Evolutionary conservation across 768 basidiomycete species (phyloP), one percentile per base, ranked within the genome.

Genomic region (Pholiota conissans): DNA sequence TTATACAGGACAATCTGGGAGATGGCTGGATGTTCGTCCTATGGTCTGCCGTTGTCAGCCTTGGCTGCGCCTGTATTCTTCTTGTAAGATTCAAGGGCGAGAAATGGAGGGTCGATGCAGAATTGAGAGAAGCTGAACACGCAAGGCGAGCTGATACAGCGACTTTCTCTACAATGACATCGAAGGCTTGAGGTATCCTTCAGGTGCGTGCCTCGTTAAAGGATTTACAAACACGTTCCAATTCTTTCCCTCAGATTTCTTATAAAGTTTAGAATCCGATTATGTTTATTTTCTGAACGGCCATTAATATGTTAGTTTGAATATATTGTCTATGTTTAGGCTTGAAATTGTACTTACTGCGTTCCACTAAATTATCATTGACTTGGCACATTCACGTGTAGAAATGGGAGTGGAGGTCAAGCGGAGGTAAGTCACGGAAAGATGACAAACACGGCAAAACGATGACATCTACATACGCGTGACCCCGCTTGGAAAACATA

Each of bases 21-120:
- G 92, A 94, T 64, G 92, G 80, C 16, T 80, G 91, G 68, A 74
- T 89, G 56, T 94, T 92, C 67, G 87, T 89, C 0, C 76, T 91
- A 2, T 89, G 77, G 74, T 72, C 74, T 7, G 69, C 66, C 9
- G 37, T 93, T 0, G 64, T 91, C 65, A 60, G 80, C 1, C 42
- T 85, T 28, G 79, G 77, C 35, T 84, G 84, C 39, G 58, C 78
- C 2, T 74, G 89, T 14, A 76, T 89, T 20, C 60, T 89, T n/a
- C 70, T 90, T 3, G 84, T 89, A 2, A 74, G 79, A 58, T 71
- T 71, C 73, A 84, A 84, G 69, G 90, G 89, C 0, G 73, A 69
- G 11, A 61, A 67, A 7, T 91, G 89, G 90, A 76, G 90, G 8
- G 73, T 76, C 60, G 67, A 64, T 45, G 80, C 79, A 8, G 82